Evolutionary conservation across 257 asterid genomes (phyloP), one percentile per base, ranked within the genome.

Genomic region (Hygrophila difformis): DNA sequence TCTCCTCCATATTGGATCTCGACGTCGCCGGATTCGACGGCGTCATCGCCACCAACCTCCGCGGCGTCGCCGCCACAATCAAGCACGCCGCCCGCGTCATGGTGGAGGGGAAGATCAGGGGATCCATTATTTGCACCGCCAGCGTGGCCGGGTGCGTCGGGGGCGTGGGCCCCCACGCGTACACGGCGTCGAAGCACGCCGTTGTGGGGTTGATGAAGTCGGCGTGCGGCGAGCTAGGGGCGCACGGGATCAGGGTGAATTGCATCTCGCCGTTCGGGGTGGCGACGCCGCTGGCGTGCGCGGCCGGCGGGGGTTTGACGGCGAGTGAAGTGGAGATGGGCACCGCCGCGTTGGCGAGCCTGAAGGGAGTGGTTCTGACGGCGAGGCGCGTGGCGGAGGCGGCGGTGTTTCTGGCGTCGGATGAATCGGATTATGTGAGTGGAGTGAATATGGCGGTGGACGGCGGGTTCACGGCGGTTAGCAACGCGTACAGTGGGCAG

Each of bases 371-470:
- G 0, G 62, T 66, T 8, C 35, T 81, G 44, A 81, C 53, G 65
- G 45, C 75, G 1, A 54, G 21, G 59, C 81, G 71, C 8, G 56
- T 77, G 0, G 87, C 79, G 0, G 77, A 81, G 66, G 75, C 81
- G 13, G 81, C 73, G 6, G 37, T 77, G 29, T 81, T 71, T 43
- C 52, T 81, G 24, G 93, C 87, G 8, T 81, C 93, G 1, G 84
- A 81, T 13, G 84, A 77, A 34, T 77, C 87, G 12, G 87, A 67
- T 2, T 81, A 76, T n/a, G 63, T 81, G 0, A 81, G 81, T 2
- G 93, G 87, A 0, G 84, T 74, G 33, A 81, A 81, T 40, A 42
- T 81, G 75, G 87, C 65, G 8, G 64, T 81, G 12, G 93, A 81
- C 50, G 93, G 93, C 12, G 93, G 83, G 2, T 66, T 65, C 28